Evolutionary conservation across 768 basidiomycete genomes (phyloP).

Genomic region (Boletus rubescentipes): DNA sequence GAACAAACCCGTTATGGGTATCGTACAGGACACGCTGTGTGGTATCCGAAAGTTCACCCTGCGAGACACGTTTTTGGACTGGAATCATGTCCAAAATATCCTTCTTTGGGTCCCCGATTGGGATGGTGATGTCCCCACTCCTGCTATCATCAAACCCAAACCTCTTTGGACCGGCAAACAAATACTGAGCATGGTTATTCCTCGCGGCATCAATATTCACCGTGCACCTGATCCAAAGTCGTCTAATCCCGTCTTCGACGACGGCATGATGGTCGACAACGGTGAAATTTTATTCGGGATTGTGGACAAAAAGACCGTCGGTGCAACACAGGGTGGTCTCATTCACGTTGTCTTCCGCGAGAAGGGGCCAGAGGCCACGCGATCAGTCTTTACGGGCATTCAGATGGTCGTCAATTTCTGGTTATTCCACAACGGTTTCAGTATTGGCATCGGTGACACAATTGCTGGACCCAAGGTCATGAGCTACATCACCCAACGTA

Average conservation of each 20-base stretch:
- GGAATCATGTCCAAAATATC: constrained; percentile 95
- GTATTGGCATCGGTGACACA: constrained; percentile 98
- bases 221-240: constrained; percentile 79
- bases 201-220: constrained; percentile 91
- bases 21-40: constrained; percentile 97
- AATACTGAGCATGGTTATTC: constrained; percentile 87
- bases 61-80: constrained; percentile 93
- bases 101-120: constrained; percentile 97
- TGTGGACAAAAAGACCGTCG: constrained; percentile 99
- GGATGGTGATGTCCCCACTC: constrained; percentile 91
- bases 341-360: constrained; percentile 97
- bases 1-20: constrained; percentile 99
- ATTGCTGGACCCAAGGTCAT: constrained; percentile 91
- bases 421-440: constrained; percentile 99
- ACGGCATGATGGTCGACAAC: constrained; percentile 95
- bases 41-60: constrained; percentile 97
- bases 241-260: constrained; percentile 82
- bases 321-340: constrained; percentile 90
- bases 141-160: constrained; percentile 94
- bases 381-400: constrained; percentile 87
- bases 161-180: constrained; percentile 99
- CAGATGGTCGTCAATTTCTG: constrained; percentile 98
- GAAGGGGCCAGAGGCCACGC: constrained; percentile 90
- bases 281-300: constrained; percentile 94
- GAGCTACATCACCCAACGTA: constrained; percentile 80